Base-by-base conservation (phyloP, 2,329 filamentous ascomycete genomes). In the Colletotrichum theobromicola region DNA sequence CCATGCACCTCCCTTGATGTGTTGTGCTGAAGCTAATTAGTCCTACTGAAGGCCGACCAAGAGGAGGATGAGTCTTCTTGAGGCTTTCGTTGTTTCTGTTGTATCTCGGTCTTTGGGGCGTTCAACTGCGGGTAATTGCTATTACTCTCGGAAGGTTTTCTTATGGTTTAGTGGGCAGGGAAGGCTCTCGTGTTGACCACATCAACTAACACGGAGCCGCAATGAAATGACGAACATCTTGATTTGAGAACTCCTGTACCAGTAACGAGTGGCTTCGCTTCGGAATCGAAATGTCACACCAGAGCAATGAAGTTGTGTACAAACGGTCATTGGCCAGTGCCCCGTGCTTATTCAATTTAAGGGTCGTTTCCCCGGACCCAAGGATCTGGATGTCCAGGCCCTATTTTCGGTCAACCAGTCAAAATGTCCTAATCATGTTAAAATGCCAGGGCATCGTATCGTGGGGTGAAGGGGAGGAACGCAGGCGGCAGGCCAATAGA, bases 1-100 rank as follows among this genome's bases (percentile, higher is more conserved):
- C 35, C 28, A 35, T 9, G 18, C 12, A 13, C 42, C 28, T 28
- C 24, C 30, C n/a, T 60, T n/a, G 50, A 35, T 62, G 69, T 68
- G 8, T 67, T 9, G 42, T 69, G 37, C 74, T 72, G 58, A 76
- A 68, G 76, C 83, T 85, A 81, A 83, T 77, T 65, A 75, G 35
- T 72, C 72, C 72, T 81, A 79, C 62, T 75, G 28, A 83, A 92
- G 89, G 90, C 90, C 82, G 89, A 87, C 76, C 90, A 87, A 79
- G 90, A 90, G 63, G 82, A 84, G 71, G 88, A 91, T 75, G 91
- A 93, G 80, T 87, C 85, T 60, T 83, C 84, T 66, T 87, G 80
- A 80, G 77, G 74, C 46, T n/a, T 64, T 65, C 30, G 30, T 21
- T 75, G 37, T 70, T 70, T 69, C 67, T 67, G 63, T 66, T 60